A percentile compares a stretch with the other conserved stretches of the same genome.
phyloP scores from a whole-genome alignment of 441 rosid species.

The Kokia cookei region DNA sequence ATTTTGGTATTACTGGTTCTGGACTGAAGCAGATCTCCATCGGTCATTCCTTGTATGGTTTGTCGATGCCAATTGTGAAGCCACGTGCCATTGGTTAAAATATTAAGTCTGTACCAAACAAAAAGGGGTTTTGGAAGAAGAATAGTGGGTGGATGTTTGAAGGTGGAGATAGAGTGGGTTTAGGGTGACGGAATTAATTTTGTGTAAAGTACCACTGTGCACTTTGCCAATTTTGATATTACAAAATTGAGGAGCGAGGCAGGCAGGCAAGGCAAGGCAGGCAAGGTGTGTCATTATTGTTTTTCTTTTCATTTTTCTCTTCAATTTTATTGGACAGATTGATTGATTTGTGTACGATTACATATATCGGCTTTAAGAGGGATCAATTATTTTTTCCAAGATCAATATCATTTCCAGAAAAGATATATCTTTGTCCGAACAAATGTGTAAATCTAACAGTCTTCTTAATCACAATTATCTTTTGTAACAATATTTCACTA shows the following conservation, averaged over 20 bases:
- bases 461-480: neutral
- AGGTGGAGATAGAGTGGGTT: neutral
- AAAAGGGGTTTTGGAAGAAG: neutral
- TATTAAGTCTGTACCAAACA: neutral
- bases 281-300: neutral
- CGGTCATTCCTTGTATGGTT: neutral
- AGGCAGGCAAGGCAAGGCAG: neutral
- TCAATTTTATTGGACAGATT: neutral
- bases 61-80: neutral
- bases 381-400: neutral
- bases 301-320: neutral
- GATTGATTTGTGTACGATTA: neutral
- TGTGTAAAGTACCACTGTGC: neutral
- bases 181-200: neutral
- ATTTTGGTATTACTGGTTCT: neutral
- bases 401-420: neutral
- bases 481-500: neutral
- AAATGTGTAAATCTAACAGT: no score
- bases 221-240: neutral
- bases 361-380: neutral
- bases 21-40: slow-evolving; percentile 1
- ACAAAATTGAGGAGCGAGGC: neutral
- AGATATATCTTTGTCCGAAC: neutral
- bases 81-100: neutral
- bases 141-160: no score